Evolutionary conservation across 164 flowering plant species (phyloP), one percentile per base, ranked within the genome.

Genomic region (Saururus chinensis): DNA sequence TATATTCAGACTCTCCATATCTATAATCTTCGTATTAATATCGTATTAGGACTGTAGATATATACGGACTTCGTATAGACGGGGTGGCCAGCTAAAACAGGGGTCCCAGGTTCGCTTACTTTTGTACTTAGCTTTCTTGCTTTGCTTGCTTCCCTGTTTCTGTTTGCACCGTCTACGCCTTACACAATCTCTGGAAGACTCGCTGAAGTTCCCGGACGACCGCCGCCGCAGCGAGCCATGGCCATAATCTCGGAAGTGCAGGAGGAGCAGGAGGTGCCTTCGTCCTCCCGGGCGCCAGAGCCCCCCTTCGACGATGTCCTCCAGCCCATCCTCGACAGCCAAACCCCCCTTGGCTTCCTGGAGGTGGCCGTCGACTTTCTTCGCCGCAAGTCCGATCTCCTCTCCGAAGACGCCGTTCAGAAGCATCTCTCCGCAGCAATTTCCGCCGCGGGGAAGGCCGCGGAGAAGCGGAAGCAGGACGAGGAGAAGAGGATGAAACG

Each of bases 211-310:
- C 37, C n/a, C n/a, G n/a, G n/a, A n/a, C n/a, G n/a, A n/a, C n/a
- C 16, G 12, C 26, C 42, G 56, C 42, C 41, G 22, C 7, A 19
- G 1, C 25, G 17, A 53, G 30, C 40, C 48, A 67, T 67, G 70
- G 70, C 70, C 19, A 49, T 67, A 10, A 62, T 67, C 24, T 61
- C 70, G 10, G 70, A 67, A 23, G 23, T 63, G 53, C 19, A 67
- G 19, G 53, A 61, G 24, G 41, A 37, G 35, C 40, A 17, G 4
- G n/a, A 24, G 16, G 19, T 41, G 21, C 53, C 41, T 7, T 17
- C 69, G 13, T 24, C 63, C 19, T 23, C 66, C 40, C 40, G 20
- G 17, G 22, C 20, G 19, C 24, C 57, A n/a, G 48, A 35, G 7
- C 64, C 40, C 4, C 57, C 49, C 17, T 40, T 41, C 54, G 70